Evolutionary conservation across 192 early-diverging fungal species (phyloP), one percentile per base, ranked within the genome.

Genomic region (Coemansia sp.): DNA sequence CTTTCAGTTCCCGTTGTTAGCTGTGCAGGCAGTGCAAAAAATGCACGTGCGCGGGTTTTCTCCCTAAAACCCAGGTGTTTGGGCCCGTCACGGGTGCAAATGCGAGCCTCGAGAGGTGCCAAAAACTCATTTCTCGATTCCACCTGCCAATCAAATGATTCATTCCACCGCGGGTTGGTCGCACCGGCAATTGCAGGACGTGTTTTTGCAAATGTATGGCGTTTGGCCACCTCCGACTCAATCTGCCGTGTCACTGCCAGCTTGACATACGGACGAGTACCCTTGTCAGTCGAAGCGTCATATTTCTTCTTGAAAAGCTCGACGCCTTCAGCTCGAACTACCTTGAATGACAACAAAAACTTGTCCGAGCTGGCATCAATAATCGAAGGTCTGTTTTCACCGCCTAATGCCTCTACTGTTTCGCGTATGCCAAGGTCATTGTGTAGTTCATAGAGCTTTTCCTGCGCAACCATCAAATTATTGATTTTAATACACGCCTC

Each of bases 111-210:
- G 1, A 83, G 51, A 25, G 70, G 70, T 51, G 76, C 51, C 57
- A 57, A 9, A 21, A 72, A 54, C 54, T 75, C 72, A 20, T 75
- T 63, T 0, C 66, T 78, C 33, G 86, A 76, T 5, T 67, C 78
- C 23, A 92, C 60, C 10, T 84, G 83, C 39, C 88, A 73, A 57
- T 93, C 88, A 71, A 91, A 91, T 24, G 85, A 80, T 72, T 93
- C 85, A 61, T 93, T 89, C 92, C 92, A 93, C 24, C 90, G 84
- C n/a, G 90, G 91, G 58, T 92, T 91, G 7, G 87, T 59, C 0
- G 67, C 17, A 4, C 75, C 71, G 0, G 63, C n/a, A 0, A 70
- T 51, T 0, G 70, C 72, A 8, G 70, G 69, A 9, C 81, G 75
- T 3, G 89, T 88, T 32, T 87, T 87, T 58, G 61, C 85, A 87